Evolutionary conservation across 2,329 filamentous ascomycete genomes (phyloP).

Genomic region (Orbilia oligospora): DNA sequence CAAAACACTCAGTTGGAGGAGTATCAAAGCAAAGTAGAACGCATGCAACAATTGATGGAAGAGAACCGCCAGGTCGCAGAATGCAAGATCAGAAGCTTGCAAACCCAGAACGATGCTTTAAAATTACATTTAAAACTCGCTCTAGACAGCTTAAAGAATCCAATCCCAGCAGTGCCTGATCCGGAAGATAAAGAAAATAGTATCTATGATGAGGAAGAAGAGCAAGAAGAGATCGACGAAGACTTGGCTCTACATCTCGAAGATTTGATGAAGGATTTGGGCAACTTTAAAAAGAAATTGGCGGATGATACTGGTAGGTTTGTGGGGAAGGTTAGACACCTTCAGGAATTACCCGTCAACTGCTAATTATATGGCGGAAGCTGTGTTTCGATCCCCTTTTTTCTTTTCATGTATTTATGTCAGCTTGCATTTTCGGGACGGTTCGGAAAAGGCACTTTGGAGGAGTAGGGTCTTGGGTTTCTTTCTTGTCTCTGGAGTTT

Average conservation of each 20-base stretch:
- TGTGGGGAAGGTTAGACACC: conserved; percentile 48
- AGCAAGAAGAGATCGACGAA: conserved; percentile 71
- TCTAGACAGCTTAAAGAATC: conserved; percentile 77
- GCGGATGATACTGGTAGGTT: conserved; percentile 83
- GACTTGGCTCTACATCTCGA: conserved; percentile 85
- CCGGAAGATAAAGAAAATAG: conserved; percentile 74
- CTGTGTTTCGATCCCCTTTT: background rate
- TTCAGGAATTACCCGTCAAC: conserved; percentile 56
- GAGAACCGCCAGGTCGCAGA: conserved; percentile 91
- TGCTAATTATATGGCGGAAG: conserved; percentile 19
- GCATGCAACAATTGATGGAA: conserved; percentile 96
- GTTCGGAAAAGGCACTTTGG: conserved; percentile 27
- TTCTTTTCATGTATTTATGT: conserved; percentile 2
- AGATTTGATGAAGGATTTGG: conserved; percentile 83
- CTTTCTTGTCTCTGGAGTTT: conserved; percentile 15
- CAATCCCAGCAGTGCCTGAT: conserved; percentile 77
- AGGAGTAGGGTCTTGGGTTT: conserved; percentile 29
- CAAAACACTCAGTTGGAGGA: conserved; percentile 90
- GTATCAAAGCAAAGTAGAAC: conserved; percentile 89
- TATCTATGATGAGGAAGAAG: conserved; percentile 69
- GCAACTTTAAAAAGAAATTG: conserved; percentile 86
- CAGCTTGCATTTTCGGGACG: conserved; percentile 14
- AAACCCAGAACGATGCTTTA: conserved; percentile 90
- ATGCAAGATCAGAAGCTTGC: conserved; percentile 90
- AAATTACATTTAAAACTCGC: conserved; percentile 89